A percentile compares a stretch with the other conserved stretches of the same genome.
Evolutionary conservation across 2,329 filamentous ascomycete species (phyloP).

Genomic region (Xylaria sp.): DNA sequence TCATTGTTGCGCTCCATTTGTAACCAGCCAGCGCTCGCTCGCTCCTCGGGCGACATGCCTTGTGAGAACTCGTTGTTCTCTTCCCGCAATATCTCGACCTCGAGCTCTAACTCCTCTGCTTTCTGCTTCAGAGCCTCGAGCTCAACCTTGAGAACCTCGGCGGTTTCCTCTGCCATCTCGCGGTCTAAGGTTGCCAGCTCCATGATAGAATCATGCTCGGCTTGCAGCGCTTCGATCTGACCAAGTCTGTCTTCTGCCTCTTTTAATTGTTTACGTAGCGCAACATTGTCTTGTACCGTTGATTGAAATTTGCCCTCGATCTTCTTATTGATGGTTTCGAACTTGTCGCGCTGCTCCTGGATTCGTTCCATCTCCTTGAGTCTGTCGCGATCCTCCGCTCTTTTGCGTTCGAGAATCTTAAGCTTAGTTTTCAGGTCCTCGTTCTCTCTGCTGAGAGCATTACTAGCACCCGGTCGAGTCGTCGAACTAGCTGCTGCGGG

Average conservation of each 20-base stretch:
- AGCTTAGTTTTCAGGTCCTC: conserved; percentile 92
- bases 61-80: conserved; percentile 87
- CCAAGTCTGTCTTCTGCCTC: conserved; percentile 77
- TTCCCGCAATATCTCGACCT: conserved; percentile 85
- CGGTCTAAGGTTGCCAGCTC: conserved; percentile 90
- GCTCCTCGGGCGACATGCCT: conserved; percentile 89
- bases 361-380: conserved; percentile 81
- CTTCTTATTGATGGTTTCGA: conserved; percentile 88
- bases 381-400: conserved; percentile 85
- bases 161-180: conserved; percentile 95
- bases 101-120: conserved; percentile 85
- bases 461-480: conserved; percentile 57
- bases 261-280: conserved; percentile 80
- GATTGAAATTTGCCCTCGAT: conserved; percentile 89
- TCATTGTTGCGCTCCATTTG: conserved; percentile 94
- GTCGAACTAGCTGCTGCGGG: conserved; percentile 48
- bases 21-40: conserved; percentile 85
- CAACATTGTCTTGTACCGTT: conserved; percentile 80
- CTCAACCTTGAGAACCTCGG: conserved; percentile 84
- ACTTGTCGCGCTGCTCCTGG: conserved; percentile 80
- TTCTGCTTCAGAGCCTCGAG: conserved; percentile 80
- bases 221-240: conserved; percentile 77
- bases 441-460: conserved; percentile 72
- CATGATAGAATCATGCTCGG: conserved; percentile 84
- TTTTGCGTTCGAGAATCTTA: conserved; percentile 86